Evolutionary conservation across 495 filamentous ascomycete species (phyloP), one percentile per base, ranked within the genome.

Genomic region (Talaromyces wortmannii): DNA sequence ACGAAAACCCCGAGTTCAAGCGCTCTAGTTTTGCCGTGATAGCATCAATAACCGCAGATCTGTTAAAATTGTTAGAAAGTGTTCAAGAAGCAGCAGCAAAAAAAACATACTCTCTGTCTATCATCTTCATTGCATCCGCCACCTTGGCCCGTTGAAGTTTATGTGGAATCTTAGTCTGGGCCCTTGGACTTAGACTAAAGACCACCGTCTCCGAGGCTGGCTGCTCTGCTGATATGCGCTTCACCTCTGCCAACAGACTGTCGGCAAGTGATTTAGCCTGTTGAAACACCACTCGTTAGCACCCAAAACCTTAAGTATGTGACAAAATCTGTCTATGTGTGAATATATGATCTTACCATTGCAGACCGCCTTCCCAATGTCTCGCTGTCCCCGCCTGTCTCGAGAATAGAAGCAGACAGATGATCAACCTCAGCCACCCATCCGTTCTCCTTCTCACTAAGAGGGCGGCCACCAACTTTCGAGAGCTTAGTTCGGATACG

Each of bases 381-480:
- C 31, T 65, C 54, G 47, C 48, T 60, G 16, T 68, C 49, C 46
- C 70, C 65, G 54, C 63, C 61, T 10, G 45, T 44, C 11, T 66
- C 53, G 15, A 54, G 59, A 18, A 78, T 59, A 6, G 68, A 72
- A 23, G 62, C 62, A 4, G 68, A 67, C 45, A 90, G 55, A 11
- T 66, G 57, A 18, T 78, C 68, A 23, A 91, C 81, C 62, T 92
- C 88, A 5, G 75, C 74, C 2, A 80, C 61, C 83, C 84, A 92
- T 0, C 79, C 76, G 63, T 73, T 80, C 63, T 92, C 88, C 65
- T 83, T 88, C 53, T 87, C 84, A 65, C 86, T 91, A 40, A 95
- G 70, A 52, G 87, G 81, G 10, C 81, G 76, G 17, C 79, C 83
- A 15, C 72, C 76, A 8, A 71, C 69, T 61, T 80, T 79, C 42